phyloP scores from a whole-genome alignment of 148 eudicot genomes.

The Agrostemma githago region DNA sequence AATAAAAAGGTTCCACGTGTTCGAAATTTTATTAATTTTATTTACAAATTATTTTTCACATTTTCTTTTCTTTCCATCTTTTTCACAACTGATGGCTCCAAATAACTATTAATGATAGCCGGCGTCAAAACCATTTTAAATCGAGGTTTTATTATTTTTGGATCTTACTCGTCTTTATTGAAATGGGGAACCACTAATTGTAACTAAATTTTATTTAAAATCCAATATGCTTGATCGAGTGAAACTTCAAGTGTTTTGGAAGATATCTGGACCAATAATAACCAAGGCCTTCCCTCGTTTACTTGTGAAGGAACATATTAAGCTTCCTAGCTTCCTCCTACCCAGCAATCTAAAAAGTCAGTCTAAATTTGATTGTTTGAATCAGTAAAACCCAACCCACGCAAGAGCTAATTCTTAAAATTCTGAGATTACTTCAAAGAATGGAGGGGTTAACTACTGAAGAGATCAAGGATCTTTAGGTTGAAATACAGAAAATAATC shows the following conservation, averaged over 20 bases:
- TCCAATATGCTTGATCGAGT: not conserved
- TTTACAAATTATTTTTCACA: too few species aligned
- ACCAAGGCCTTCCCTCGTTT: not conserved
- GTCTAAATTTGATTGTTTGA: not conserved
- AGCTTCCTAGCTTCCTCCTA: conserved; percentile 2
- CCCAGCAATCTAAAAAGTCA: not conserved
- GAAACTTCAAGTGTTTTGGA: not conserved
- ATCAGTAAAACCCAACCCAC: not conserved
- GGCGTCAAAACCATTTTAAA: not conserved
- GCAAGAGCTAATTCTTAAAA: not conserved
- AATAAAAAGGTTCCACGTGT: not conserved
- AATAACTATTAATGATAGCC: not conserved
- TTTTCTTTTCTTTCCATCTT: not conserved
- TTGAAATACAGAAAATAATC: not conserved
- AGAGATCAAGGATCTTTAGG: not conserved
- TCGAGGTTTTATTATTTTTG: not conserved
- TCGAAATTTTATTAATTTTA: too few species aligned
- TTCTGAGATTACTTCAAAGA: not conserved
- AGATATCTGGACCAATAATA: not conserved
- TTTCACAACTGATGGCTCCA: not conserved
- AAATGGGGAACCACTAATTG: not conserved
- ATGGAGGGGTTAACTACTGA: not conserved
- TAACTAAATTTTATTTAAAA: not conserved
- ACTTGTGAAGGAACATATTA: not conserved
- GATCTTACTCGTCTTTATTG: not conserved